These are phyloP conservation scores for Sesbania bispinosa DNA, from an alignment of 306 rosid genomes.

Conservation along the genomic window DNA sequence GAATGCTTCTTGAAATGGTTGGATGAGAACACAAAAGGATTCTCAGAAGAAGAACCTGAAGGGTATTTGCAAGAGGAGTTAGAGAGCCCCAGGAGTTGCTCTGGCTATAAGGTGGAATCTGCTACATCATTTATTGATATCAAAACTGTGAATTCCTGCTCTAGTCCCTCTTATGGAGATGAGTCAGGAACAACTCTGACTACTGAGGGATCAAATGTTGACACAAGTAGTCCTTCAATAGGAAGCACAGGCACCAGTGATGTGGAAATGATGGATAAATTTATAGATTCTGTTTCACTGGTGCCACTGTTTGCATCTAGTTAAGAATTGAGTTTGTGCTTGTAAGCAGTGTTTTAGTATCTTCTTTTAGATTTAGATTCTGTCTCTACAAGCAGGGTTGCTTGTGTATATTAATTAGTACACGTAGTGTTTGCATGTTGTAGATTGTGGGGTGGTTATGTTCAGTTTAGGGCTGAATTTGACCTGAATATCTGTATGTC, in stretches of 20 bases:
- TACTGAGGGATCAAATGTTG: constrained; percentile 32
- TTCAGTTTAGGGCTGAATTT: constrained; percentile 91
- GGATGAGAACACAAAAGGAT: constrained; percentile 41
- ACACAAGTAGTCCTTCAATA: constrained; percentile 38
- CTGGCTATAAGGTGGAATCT: constrained; percentile 37
- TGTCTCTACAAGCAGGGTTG: constrained; percentile 44
- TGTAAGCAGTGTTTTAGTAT: constrained; percentile 23
- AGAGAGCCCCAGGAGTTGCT: constrained; percentile 48
- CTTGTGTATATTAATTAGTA: constrained; percentile 49
- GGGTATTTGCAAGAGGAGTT: too few species aligned
- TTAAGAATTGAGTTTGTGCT: constrained; percentile 28
- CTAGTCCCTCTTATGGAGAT: constrained; percentile 40
- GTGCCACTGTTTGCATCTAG: constrained; percentile 38
- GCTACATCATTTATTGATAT: constrained; percentile 42
- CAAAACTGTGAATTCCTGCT: constrained; percentile 43
- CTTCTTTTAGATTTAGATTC: constrained; percentile 35
- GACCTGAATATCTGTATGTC: constrained; percentile 31
- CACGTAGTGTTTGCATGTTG: constrained; percentile 41
- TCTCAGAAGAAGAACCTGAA: constrained; percentile 31
- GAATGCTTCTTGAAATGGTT: constrained; percentile 64
- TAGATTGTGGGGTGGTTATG: constrained; percentile 37
- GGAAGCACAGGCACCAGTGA: constrained; percentile 36
- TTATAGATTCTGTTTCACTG: constrained; percentile 28
- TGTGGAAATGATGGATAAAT: constrained; percentile 47
- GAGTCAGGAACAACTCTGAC: constrained; percentile 33